Evolutionary conservation across 768 basidiomycete species (phyloP).

Genomic region (Ramaria rubella): DNA sequence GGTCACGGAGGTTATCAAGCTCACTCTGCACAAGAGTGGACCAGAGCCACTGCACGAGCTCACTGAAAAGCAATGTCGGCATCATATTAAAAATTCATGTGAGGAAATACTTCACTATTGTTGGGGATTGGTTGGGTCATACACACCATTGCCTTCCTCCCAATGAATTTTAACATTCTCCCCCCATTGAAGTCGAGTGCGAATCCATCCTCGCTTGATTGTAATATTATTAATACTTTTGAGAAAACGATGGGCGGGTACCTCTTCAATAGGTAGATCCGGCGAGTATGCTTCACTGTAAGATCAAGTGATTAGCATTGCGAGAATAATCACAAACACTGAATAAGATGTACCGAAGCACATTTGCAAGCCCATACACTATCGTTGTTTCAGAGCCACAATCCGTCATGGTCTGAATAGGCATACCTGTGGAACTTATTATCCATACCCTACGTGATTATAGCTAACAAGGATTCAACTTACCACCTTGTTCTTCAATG

Average conservation of each 20-base stretch:
- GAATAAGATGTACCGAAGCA: too few species aligned
- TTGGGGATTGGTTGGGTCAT: constrained; percentile 15
- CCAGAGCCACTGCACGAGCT: constrained; percentile 20
- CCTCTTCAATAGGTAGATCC: constrained; percentile 13
- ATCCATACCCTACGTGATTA: too few species aligned
- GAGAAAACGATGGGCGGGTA: constrained; percentile 25
- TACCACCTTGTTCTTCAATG: too few species aligned
- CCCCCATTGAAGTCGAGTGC: constrained; percentile 26
- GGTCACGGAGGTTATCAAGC: constrained; percentile 12
- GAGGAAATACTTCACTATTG: constrained; percentile 15
- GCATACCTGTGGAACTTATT: too few species aligned
- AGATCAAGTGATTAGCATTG: too few species aligned
- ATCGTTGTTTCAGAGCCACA: too few species aligned
- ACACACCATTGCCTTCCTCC: constrained; percentile 7
- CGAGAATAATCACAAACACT: too few species aligned
- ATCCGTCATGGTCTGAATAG: too few species aligned
- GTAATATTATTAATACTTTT: constrained; percentile 14
- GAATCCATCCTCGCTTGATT: constrained; percentile 30
- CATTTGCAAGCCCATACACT: too few species aligned
- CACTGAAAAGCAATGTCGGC: background rate
- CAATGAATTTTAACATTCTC: constrained; percentile 26
- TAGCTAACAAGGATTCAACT: too few species aligned
- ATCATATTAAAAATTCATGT: background rate
- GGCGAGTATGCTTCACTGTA: constrained; percentile 19
- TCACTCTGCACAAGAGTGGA: constrained; percentile 14